Conservation (phyloP, 495 filamentous ascomycete species). For the Cladorrhinum samala region DNA sequence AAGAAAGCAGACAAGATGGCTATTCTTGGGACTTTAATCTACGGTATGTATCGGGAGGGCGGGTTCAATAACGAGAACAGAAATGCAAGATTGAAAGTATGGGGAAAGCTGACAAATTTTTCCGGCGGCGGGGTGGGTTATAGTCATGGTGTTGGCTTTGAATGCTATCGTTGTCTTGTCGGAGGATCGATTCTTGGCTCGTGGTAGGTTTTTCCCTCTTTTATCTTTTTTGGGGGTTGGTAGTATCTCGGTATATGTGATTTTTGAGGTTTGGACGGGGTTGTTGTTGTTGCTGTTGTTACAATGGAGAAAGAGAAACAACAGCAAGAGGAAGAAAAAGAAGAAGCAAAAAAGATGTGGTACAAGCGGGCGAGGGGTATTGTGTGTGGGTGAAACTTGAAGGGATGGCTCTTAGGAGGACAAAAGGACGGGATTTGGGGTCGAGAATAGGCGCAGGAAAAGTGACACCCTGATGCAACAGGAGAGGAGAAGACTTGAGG, state of each 20-base stretch:
- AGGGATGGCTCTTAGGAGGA: background rate
- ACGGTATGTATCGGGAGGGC: no score
- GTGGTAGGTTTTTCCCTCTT: constrained; percentile 55
- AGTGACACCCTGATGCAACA: background rate
- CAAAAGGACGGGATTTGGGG: background rate
- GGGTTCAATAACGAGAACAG: no score
- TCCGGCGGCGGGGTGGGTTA: background rate
- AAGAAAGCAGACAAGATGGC: constrained; percentile 6
- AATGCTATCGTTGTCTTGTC: constrained; percentile 94
- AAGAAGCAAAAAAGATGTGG: background rate
- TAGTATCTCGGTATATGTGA: background rate
- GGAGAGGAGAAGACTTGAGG: background rate
- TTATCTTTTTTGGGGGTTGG: background rate
- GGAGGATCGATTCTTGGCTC: constrained; percentile 94
- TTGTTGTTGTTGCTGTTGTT: background rate
- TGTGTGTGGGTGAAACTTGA: background rate
- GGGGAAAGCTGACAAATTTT: background rate
- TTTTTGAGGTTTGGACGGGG: background rate
- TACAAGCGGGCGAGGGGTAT: background rate
- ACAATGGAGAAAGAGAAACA: background rate
- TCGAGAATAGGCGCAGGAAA: background rate
- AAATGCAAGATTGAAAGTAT: no score
- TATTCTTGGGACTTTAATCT: constrained; percentile 13
- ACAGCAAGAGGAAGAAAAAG: background rate
- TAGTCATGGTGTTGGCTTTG: constrained; percentile 77